A percentile compares a stretch with the other conserved stretches of the same genome.
Conservation (phyloP, 495 filamentous ascomycete genomes). For the Cenococcum geophilum region DNA sequence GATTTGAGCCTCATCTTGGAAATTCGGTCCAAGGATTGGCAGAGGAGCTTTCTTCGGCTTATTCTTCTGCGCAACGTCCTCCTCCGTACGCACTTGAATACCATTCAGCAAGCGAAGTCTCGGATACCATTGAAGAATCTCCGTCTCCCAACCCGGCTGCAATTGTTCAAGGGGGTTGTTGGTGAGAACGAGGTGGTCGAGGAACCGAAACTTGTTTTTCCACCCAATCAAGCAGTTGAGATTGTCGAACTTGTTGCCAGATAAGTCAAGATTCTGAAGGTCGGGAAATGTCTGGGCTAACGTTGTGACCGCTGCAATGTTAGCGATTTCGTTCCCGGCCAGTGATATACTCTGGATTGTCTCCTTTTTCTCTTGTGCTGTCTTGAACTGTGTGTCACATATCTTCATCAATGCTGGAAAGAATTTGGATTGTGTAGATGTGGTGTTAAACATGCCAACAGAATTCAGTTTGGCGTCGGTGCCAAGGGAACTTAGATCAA, state of each 20-base stretch:
- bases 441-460: conserved; percentile 69
- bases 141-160: conserved; percentile 55
- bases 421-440: conserved; percentile 71
- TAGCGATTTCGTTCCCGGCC: conserved; percentile 65
- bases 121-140: conserved; percentile 78
- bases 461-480: conserved; percentile 58
- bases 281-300: conserved; percentile 72
- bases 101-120: conserved; percentile 66
- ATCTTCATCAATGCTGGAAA: conserved; percentile 85
- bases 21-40: conserved; percentile 60
- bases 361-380: conserved; percentile 57
- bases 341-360: conserved; percentile 72
- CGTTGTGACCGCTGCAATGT: conserved; percentile 60
- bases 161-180: conserved; percentile 66
- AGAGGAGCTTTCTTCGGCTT: conserved; percentile 49
- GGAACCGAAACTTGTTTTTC: conserved; percentile 66
- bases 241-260: conserved; percentile 65
- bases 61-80: conserved; percentile 49
- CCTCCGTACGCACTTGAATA: conserved; percentile 60
- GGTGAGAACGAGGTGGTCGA: conserved; percentile 71
- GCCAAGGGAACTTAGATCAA: conserved; percentile 71
- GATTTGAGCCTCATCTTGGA: conserved; percentile 69
- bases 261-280: conserved; percentile 78
- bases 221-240: conserved; percentile 55
- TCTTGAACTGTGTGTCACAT: conserved; percentile 64